Percentiles rank a stretch among this genome's conserved stretches.
Conservation (phyloP, 129 eudicot species). For the Mikania micrantha region DNA sequence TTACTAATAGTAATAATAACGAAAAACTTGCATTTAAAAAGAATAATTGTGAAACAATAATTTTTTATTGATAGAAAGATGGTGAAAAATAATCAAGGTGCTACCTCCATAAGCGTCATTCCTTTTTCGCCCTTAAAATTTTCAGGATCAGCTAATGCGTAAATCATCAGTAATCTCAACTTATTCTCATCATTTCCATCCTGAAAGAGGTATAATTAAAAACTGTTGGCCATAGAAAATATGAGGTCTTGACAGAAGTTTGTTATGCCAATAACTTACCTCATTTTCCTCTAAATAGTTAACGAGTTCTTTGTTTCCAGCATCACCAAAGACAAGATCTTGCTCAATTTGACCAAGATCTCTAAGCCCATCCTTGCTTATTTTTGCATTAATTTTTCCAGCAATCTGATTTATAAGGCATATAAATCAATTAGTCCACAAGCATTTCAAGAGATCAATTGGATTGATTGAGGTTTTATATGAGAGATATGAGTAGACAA, state of each 20-base stretch:
- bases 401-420: conserved; percentile 60
- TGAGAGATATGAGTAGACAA: neutral
- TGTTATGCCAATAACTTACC: conserved; percentile 35
- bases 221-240: conserved; percentile 5
- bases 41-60: neutral
- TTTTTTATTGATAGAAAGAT: neutral
- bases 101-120: conserved; percentile 81
- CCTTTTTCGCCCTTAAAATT: conserved; percentile 87
- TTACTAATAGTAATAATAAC: too few species aligned
- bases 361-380: conserved; percentile 66
- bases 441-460: conserved; percentile 5
- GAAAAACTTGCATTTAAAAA: too few species aligned
- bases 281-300: conserved; percentile 49
- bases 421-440: conserved; percentile 9
- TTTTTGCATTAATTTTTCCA: conserved; percentile 70
- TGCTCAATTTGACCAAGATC: conserved; percentile 98
- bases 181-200: conserved; percentile 46
- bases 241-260: conserved; percentile 10
- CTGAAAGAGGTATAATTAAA: conserved; percentile 30
- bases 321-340: conserved; percentile 97
- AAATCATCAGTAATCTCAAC: conserved; percentile 81
- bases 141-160: conserved; percentile 79
- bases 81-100: neutral
- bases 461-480: neutral
- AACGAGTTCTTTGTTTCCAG: conserved; percentile 84